Percentiles rank a stretch among this genome's conserved stretches.
phyloP scores from a whole-genome alignment of 352 stramenopile genomes.

The Globisporangium heterothallicum region DNA sequence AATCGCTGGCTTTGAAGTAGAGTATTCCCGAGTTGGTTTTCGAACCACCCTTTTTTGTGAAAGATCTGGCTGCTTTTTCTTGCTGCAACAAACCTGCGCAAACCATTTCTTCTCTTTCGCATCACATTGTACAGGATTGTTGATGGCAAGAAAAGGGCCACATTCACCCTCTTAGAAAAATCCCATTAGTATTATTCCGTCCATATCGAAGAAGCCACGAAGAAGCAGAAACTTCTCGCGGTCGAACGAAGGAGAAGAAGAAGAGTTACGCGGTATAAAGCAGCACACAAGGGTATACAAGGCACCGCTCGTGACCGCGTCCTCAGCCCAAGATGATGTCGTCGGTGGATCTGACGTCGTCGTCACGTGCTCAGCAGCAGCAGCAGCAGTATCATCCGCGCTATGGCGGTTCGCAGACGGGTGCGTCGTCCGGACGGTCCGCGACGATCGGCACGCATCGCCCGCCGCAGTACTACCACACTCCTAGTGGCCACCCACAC shows the following conservation, averaged over 20 bases:
- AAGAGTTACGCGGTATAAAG: background rate
- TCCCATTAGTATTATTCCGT: no score
- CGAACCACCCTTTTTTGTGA: no score
- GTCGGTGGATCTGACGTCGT: conserved; percentile 10
- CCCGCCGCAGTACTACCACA: conserved; percentile 2
- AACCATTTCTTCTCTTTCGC: conserved; percentile 6
- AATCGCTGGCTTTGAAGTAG: no score
- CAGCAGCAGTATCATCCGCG: conserved; percentile 6
- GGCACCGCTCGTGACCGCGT: background rate
- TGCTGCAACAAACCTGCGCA: background rate
- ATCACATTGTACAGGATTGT: conserved; percentile 4
- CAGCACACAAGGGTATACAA: no score
- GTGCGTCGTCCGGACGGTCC: conserved; percentile 10
- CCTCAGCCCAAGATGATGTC: conserved; percentile 9
- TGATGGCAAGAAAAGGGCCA: background rate
- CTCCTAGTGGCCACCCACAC: background rate
- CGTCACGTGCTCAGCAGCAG: background rate
- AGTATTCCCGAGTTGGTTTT: no score
- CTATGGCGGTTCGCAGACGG: background rate
- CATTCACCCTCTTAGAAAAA: no score
- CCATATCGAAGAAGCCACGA: background rate
- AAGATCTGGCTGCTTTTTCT: no score
- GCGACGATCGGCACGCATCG: conserved; percentile 7
- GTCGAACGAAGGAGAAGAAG: background rate
- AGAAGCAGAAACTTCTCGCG: conserved; percentile 5